Conservation (phyloP, 2,329 filamentous ascomycete species). For the Teratosphaeria zuluensis region DNA sequence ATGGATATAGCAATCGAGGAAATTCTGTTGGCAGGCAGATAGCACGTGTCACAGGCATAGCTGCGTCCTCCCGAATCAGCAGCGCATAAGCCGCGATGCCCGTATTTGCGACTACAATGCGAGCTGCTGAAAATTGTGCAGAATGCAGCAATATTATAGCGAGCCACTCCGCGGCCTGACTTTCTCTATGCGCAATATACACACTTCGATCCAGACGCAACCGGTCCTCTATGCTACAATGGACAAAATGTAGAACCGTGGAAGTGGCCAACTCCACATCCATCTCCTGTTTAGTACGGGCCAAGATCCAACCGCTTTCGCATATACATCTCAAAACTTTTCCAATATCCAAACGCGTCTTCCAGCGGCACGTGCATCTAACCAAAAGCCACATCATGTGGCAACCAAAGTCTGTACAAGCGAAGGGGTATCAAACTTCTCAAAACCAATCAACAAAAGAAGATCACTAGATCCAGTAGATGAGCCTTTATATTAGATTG, state of each 20-base stretch:
- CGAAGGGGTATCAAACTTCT: not conserved
- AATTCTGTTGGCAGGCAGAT: too few relatives aligned
- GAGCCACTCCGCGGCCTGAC: not conserved
- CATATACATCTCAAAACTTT: not conserved
- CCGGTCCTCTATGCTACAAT: not conserved
- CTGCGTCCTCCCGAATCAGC: too few relatives aligned
- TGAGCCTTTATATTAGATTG: not conserved
- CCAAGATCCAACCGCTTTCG: not conserved
- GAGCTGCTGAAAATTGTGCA: too few relatives aligned
- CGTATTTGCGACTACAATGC: too few relatives aligned
- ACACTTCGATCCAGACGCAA: not conserved
- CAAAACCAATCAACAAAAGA: not conserved
- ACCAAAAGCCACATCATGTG: not conserved
- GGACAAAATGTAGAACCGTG: not conserved
- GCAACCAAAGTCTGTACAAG: not conserved
- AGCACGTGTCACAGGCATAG: too few relatives aligned
- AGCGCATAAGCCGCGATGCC: too few relatives aligned
- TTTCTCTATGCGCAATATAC: not conserved
- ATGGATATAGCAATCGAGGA: too few relatives aligned
- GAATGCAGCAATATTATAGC: too few relatives aligned
- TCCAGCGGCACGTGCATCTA: not conserved
- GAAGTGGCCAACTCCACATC: not conserved
- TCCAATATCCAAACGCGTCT: not conserved
- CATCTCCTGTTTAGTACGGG: not conserved
- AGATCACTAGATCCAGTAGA: not conserved